Percentiles rank a stretch among this genome's conserved stretches.
Evolutionary conservation across 2,329 filamentous ascomycete genomes (phyloP).

Genomic region (Epicoccum sorghinum): DNA sequence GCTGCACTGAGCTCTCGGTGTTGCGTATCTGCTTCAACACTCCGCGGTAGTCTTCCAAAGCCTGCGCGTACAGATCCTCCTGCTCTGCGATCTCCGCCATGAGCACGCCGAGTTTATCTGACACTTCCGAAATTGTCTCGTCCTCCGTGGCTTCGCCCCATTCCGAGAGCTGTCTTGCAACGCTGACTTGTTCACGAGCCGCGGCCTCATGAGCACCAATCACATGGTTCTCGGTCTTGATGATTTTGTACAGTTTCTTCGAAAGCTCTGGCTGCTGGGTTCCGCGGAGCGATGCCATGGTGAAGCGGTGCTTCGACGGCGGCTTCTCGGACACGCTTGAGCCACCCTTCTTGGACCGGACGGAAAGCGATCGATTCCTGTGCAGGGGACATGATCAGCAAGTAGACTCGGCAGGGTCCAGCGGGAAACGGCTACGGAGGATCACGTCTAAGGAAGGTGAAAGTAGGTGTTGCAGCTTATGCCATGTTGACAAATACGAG

Average conservation of each 20-base stretch:
- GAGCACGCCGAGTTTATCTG: conserved; percentile 93
- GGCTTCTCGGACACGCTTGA: conserved; percentile 52
- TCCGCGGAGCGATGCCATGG: conserved; percentile 83
- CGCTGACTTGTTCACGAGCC: conserved; percentile 79
- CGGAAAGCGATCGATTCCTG: conserved; percentile 77
- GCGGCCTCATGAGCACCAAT: conserved; percentile 85
- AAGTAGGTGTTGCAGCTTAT: neutral
- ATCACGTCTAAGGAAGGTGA: neutral
- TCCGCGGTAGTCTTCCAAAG: conserved; percentile 81
- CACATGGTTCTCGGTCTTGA: conserved; percentile 92
- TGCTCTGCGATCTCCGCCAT: conserved; percentile 92
- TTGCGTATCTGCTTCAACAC: conserved; percentile 92
- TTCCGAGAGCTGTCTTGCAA: conserved; percentile 90
- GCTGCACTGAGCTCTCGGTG: conserved; percentile 94
- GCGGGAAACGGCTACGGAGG: neutral
- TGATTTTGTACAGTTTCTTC: conserved; percentile 85
- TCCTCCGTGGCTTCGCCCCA: conserved; percentile 95
- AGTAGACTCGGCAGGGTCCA: conserved; percentile 21
- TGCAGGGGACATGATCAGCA: conserved; percentile 37
- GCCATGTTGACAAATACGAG: neutral
- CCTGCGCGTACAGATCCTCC: conserved; percentile 86
- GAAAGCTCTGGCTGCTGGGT: conserved; percentile 86
- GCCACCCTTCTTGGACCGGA: conserved; percentile 67
- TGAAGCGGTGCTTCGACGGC: conserved; percentile 72
- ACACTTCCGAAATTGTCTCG: conserved; percentile 84